Evolutionary conservation across 169 alveolate species (phyloP).

Genomic region (Fabrea salina): DNA sequence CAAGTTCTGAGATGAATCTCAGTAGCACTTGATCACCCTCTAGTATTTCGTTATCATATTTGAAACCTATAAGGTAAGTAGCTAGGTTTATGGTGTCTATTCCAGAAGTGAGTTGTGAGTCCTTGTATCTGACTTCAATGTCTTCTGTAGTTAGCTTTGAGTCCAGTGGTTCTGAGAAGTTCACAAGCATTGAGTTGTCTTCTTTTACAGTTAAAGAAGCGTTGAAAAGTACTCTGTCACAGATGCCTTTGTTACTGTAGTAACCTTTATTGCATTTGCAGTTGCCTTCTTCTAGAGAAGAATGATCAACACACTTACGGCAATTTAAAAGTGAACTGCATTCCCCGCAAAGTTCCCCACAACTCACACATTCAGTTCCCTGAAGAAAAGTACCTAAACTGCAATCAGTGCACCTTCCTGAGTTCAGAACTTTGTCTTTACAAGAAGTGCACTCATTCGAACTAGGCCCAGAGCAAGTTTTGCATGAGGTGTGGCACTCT

Average conservation of each 20-base stretch:
- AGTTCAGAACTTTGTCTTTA: neutral
- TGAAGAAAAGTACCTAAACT: neutral
- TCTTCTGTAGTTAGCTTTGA: neutral
- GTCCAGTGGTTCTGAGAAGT: neutral
- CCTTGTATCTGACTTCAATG: neutral
- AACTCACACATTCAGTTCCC: neutral
- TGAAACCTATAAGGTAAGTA: neutral
- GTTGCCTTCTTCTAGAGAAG: neutral
- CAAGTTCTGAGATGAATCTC: too few species aligned
- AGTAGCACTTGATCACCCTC: neutral
- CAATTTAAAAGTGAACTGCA: neutral
- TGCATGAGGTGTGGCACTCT: neutral
- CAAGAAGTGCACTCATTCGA: neutral
- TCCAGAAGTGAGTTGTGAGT: neutral
- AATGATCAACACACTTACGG: neutral
- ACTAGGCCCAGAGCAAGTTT: neutral
- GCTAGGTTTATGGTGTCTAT: neutral
- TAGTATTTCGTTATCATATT: neutral
- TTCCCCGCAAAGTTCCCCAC: neutral
- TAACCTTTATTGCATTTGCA: neutral
- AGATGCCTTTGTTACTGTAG: neutral
- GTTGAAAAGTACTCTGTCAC: neutral
- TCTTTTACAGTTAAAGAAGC: neutral
- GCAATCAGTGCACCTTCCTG: neutral
- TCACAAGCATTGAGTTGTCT: neutral